Conservation (phyloP, 2,329 filamentous ascomycete genomes). For the Paraphaeosphaeria sporulosa region DNA sequence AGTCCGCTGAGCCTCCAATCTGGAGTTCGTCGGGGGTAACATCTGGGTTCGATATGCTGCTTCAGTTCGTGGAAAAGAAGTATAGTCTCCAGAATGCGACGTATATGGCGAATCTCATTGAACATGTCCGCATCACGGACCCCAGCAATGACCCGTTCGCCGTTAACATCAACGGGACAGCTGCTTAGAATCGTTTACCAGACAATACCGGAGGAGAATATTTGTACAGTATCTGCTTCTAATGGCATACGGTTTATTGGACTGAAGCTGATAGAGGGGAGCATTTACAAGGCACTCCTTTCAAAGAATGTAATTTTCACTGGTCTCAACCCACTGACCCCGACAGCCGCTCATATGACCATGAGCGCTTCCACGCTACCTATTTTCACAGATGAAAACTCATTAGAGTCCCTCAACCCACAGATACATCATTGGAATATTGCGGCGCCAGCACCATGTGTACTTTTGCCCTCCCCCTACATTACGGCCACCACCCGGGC, state of each 20-base stretch:
- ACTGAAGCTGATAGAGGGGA: not conserved
- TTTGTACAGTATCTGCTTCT: not conserved
- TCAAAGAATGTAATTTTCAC: not conserved
- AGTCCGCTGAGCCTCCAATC: conserved; percentile 55
- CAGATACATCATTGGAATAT: too few relatives aligned
- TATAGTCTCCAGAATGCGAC: conserved; percentile 63
- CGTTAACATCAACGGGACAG: conserved; percentile 4
- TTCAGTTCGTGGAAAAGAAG: conserved; percentile 61
- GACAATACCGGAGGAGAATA: not conserved
- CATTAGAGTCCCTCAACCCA: not conserved
- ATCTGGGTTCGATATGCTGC: conserved; percentile 66
- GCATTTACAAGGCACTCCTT: too few relatives aligned
- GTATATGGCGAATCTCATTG: conserved; percentile 60
- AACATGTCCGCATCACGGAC: conserved; percentile 64
- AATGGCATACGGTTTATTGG: not conserved
- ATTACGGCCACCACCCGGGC: too few relatives aligned
- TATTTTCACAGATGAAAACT: not conserved
- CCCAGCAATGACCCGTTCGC: conserved; percentile 62
- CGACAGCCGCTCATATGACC: not conserved
- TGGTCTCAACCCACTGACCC: not conserved
- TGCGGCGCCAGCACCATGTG: not conserved
- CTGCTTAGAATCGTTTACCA: not conserved
- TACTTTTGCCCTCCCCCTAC: not conserved
- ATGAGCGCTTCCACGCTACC: not conserved
- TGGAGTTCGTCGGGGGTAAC: conserved; percentile 70